These are phyloP conservation scores for Neurospora sp. DNA, from an alignment of 495 filamentous ascomycete genomes.

Conservation along the genomic window DNA sequence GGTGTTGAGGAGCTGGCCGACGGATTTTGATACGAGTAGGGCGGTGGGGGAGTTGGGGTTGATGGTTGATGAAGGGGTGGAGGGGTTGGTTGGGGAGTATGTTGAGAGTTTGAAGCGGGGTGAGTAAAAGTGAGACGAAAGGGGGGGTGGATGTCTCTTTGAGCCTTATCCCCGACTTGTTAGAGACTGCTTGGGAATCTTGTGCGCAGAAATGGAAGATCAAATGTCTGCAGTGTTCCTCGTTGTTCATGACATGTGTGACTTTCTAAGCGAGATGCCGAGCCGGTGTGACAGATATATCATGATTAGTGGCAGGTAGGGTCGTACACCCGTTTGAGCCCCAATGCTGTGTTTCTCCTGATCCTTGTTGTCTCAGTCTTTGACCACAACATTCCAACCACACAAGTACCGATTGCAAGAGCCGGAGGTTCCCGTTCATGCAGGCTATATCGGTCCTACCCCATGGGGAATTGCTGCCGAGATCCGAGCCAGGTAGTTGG, in stretches of 20 bases:
- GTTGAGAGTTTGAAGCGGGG: constrained; percentile 23
- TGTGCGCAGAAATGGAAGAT: background rate
- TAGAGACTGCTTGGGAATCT: background rate
- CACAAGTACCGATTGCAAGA: background rate
- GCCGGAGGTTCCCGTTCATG: background rate
- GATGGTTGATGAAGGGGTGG: constrained; percentile 35
- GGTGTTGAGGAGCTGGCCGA: constrained; percentile 67
- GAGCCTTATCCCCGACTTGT: background rate
- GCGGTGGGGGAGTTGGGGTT: constrained; percentile 49
- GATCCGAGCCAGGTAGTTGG: no score
- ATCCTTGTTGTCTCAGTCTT: background rate
- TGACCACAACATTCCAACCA: background rate
- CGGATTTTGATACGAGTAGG: constrained; percentile 51
- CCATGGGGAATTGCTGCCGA: no score
- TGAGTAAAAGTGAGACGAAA: background rate
- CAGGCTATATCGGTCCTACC: background rate
- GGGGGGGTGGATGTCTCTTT: background rate
- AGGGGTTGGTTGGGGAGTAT: constrained; percentile 29
- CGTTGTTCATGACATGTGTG: background rate
- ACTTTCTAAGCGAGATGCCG: background rate
- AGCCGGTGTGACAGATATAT: background rate
- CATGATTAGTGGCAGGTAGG: background rate
- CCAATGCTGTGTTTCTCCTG: background rate
- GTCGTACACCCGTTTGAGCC: background rate
- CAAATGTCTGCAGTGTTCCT: background rate